Conservation (phyloP, 805 yeast species). For the Brettanomyces sp. region DNA sequence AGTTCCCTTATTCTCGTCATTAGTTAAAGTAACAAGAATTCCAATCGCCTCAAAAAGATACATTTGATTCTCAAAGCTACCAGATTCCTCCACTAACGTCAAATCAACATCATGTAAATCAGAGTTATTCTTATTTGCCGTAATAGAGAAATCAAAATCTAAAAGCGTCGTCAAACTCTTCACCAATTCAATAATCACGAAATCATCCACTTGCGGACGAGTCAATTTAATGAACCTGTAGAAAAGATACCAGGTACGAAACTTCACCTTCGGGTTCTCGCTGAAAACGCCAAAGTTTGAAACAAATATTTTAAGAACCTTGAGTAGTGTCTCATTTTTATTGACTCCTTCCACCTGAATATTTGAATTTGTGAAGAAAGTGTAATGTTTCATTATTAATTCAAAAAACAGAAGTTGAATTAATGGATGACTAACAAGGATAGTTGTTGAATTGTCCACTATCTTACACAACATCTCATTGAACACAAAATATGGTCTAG, state of each 20-base stretch:
- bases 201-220: slow-evolving; percentile 50
- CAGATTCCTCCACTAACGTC: slow-evolving; percentile 38
- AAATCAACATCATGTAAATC: slow-evolving; percentile 21
- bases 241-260: slow-evolving; percentile 85
- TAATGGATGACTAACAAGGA: slow-evolving; percentile 62
- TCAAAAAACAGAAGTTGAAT: slow-evolving; percentile 80
- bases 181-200: slow-evolving; percentile 46
- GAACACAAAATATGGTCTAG: slow-evolving; percentile 56
- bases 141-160: slow-evolving; percentile 47
- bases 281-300: slow-evolving; percentile 78
- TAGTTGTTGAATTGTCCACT: slow-evolving; percentile 24
- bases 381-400: slow-evolving; percentile 69
- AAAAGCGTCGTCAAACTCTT: slow-evolving; percentile 54
- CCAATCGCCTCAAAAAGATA: slow-evolving; percentile 85
- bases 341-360: slow-evolving; percentile 30
- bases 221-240: slow-evolving; percentile 73
- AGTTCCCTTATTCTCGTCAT: slow-evolving; percentile 33
- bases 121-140: slow-evolving; percentile 13
- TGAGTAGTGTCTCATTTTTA: slow-evolving; percentile 43
- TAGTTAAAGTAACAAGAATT: slow-evolving; percentile 48
- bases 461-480: slow-evolving; percentile 49
- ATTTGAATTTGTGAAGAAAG: slow-evolving; percentile 40
- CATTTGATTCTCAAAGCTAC: slow-evolving; percentile 69
- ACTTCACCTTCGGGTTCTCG: slow-evolving; percentile 60
- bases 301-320: slow-evolving; percentile 68